These are phyloP conservation scores for Vinca major DNA, from an alignment of 305 asterid species.

Conservation along the genomic window DNA sequence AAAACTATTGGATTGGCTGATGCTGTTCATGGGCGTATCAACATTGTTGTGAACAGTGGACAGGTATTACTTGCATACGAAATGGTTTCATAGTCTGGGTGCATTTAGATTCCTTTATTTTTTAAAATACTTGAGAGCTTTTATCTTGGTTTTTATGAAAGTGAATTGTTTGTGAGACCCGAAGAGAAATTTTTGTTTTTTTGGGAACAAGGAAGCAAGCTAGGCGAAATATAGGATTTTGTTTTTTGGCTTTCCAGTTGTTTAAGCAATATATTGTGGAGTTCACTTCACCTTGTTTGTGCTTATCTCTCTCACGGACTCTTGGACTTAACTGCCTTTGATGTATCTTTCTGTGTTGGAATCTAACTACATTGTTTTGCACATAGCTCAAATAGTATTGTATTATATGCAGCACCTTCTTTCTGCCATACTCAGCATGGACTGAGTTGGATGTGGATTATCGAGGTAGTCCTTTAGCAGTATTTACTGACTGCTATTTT, in stretches of 20 bases:
- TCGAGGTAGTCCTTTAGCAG: neutral
- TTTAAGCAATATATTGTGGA: neutral
- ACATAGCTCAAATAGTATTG: neutral
- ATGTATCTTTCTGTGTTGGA: neutral
- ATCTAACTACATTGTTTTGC: neutral
- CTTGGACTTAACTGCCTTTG: neutral
- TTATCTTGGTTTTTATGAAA: too few relatives aligned
- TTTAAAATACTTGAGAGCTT: too few relatives aligned
- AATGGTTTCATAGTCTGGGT: neutral
- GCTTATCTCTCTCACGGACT: neutral
- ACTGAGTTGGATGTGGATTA: neutral
- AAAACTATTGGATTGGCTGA: slow-evolving; percentile 64
- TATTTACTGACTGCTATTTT: neutral
- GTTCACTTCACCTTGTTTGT: neutral
- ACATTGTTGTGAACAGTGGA: slow-evolving; percentile 53
- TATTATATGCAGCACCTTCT: neutral
- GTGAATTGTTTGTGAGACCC: too few relatives aligned
- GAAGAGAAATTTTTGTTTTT: too few relatives aligned
- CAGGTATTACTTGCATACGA: slow-evolving; percentile 37
- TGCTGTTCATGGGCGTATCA: slow-evolving; percentile 75
- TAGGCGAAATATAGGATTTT: too few relatives aligned
- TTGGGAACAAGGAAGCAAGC: too few relatives aligned
- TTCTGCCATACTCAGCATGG: neutral
- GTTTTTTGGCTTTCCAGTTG: neutral
- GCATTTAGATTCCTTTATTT: too few relatives aligned